Evolutionary conservation across 495 filamentous ascomycete genomes (phyloP).

Genomic region (Usnea hakonensis): DNA sequence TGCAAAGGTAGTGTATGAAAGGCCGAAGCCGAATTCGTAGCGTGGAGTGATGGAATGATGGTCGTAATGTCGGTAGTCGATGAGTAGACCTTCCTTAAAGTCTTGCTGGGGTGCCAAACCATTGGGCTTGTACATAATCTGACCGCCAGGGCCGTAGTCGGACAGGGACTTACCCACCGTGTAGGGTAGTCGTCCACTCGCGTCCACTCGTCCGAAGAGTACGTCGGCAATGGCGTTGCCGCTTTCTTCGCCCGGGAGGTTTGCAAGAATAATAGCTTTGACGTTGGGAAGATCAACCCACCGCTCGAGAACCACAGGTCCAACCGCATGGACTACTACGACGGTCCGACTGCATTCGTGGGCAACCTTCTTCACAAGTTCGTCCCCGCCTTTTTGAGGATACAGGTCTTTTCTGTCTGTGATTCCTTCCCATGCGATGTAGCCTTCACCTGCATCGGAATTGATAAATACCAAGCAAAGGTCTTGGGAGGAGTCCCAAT

Average conservation of each 20-base stretch:
- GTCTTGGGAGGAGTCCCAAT: conserved; percentile 44
- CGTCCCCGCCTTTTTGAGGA: conserved; percentile 69
- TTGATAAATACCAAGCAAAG: conserved; percentile 60
- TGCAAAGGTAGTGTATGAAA: conserved; percentile 77
- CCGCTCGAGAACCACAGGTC: conserved; percentile 73
- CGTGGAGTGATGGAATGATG: conserved; percentile 56
- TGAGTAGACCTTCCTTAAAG: conserved; percentile 73
- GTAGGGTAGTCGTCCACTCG: conserved; percentile 81
- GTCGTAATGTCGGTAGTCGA: conserved; percentile 92
- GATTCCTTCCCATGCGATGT: conserved; percentile 51
- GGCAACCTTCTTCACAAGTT: conserved; percentile 64
- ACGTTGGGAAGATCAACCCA: conserved; percentile 77
- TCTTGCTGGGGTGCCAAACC: conserved; percentile 72
- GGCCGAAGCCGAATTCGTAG: conserved; percentile 72
- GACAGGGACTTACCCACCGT: conserved; percentile 74
- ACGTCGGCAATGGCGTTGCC: conserved; percentile 80
- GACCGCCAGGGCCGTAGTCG: conserved; percentile 75
- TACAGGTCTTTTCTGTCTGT: conserved; percentile 81
- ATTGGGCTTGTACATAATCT: conserved; percentile 69
- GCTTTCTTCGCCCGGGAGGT: conserved; percentile 85
- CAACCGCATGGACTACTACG: conserved; percentile 86
- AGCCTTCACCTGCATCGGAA: conserved; percentile 59
- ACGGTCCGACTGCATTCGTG: conserved; percentile 63
- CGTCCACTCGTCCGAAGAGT: conserved; percentile 76
- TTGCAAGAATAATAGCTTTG: conserved; percentile 75